Percentiles rank a stretch among this genome's conserved stretches.
Evolutionary conservation across 352 stramenopile genomes (phyloP).

Genomic region (Globisporangium heterothallicum): DNA sequence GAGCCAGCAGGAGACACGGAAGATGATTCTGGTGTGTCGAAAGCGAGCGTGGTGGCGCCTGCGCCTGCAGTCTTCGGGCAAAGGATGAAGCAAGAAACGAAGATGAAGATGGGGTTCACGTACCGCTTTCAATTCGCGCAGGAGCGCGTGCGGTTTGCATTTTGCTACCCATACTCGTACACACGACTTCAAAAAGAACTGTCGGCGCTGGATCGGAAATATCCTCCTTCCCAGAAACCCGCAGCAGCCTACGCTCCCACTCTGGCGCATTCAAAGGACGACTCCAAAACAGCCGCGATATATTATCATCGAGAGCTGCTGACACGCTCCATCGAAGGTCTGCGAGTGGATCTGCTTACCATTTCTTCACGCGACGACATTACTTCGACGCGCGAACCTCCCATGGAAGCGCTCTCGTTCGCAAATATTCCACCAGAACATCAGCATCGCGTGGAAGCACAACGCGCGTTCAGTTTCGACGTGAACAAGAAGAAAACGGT

Average conservation of each 20-base stretch:
- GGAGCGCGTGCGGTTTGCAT: constrained; percentile 61
- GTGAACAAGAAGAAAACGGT: constrained; percentile 32
- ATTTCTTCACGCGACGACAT: constrained; percentile 32
- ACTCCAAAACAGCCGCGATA: constrained; percentile 11
- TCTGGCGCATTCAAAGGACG: neutral
- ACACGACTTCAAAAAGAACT: constrained; percentile 47
- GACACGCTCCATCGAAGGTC: constrained; percentile 44
- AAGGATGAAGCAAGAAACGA: constrained; percentile 22
- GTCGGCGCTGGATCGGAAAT: constrained; percentile 25
- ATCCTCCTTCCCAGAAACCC: constrained; percentile 3
- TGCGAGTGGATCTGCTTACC: constrained; percentile 66
- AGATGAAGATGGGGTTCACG: constrained; percentile 46
- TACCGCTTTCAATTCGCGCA: constrained; percentile 26
- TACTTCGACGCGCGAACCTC: neutral
- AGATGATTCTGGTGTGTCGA: neutral
- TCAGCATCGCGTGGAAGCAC: neutral
- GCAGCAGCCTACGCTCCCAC: neutral
- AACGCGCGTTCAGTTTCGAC: constrained; percentile 16
- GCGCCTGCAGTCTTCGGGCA: no score
- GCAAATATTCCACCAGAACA: neutral
- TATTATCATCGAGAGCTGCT: constrained; percentile 83
- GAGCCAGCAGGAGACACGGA: neutral
- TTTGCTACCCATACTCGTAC: constrained; percentile 76
- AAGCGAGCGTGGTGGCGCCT: no score
- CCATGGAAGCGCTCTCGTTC: neutral